These are phyloP conservation scores for Sphagnum magellanicum DNA, from an alignment of 228 moss, liverwort and hornwort genomes.

Conservation along the genomic window DNA sequence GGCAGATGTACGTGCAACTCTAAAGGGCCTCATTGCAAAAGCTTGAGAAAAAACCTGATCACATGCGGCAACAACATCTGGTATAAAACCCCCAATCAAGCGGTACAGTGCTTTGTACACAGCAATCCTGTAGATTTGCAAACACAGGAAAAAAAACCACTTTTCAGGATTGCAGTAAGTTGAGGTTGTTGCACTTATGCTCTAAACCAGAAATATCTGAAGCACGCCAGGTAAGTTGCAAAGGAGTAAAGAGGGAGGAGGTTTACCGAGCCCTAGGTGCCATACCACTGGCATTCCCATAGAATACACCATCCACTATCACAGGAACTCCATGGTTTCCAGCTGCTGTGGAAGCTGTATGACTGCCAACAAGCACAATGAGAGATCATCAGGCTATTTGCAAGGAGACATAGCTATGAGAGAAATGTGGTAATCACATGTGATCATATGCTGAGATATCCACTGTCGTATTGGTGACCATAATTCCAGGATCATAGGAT, in stretches of 20 bases:
- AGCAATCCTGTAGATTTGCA: constrained; percentile 25
- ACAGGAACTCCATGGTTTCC: constrained; percentile 37
- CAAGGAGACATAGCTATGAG: too few relatives aligned
- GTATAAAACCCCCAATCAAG: constrained; percentile 41
- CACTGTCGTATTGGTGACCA: too few relatives aligned
- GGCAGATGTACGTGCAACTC: too few relatives aligned
- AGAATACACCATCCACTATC: constrained; percentile 22
- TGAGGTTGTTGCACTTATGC: too few relatives aligned
- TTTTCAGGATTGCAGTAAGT: not conserved
- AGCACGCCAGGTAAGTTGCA: too few relatives aligned
- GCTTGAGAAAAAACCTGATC: constrained; percentile 23
- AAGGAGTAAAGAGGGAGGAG: not conserved
- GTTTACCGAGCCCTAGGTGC: constrained; percentile 46
- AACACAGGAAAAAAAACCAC: not conserved
- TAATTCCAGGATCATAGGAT: too few relatives aligned
- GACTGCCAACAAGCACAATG: constrained; percentile 10
- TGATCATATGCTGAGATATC: too few relatives aligned
- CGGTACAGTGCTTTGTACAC: constrained; percentile 46
- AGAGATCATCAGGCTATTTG: too few relatives aligned
- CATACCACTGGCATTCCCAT: constrained; percentile 53
- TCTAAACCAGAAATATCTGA: too few relatives aligned
- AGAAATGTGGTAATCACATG: too few relatives aligned
- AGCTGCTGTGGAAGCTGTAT: constrained; percentile 40
- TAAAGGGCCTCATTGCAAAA: not conserved
- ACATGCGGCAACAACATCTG: constrained; percentile 42